Percentiles rank a stretch among this genome's conserved stretches.
Evolutionary conservation across 805 yeast species (phyloP).

Genomic region (Ogataea trehalophila): DNA sequence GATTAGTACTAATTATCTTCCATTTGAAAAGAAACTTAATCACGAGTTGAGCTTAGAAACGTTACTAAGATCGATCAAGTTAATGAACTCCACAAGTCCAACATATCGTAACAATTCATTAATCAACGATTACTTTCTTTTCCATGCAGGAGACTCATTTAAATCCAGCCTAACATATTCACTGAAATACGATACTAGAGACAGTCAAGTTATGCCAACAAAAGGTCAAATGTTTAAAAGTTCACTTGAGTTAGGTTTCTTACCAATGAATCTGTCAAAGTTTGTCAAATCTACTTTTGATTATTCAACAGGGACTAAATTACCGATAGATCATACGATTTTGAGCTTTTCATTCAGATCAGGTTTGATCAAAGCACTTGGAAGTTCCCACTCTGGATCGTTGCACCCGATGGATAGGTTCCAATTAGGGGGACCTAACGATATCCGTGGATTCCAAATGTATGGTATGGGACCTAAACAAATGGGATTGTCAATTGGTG

Average conservation of each 20-base stretch:
- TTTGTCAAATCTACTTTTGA: slow-evolving; percentile 41
- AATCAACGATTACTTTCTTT: slow-evolving; percentile 28
- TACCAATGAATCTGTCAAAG: slow-evolving; percentile 20
- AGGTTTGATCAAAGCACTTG: slow-evolving; percentile 20
- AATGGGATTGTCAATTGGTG: slow-evolving; percentile 46
- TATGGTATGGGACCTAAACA: slow-evolving; percentile 55
- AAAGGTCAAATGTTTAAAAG: slow-evolving; percentile 34
- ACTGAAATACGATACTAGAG: slow-evolving; percentile 40
- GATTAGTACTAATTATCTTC: slow-evolving; percentile 31
- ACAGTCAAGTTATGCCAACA: slow-evolving; percentile 39
- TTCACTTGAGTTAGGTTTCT: slow-evolving; percentile 22
- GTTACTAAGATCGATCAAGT: slow-evolving; percentile 36
- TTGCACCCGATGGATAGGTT: slow-evolving; percentile 47
- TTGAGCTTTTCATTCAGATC: slow-evolving; percentile 21
- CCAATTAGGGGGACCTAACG: slow-evolving; percentile 57
- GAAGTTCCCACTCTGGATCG: slow-evolving; percentile 7
- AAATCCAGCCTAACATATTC: slow-evolving; percentile 41
- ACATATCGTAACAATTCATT: slow-evolving; percentile 27
- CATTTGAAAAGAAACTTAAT: slow-evolving; percentile 28
- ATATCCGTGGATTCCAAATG: slow-evolving; percentile 46
- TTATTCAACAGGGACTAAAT: slow-evolving; percentile 30
- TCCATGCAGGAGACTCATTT: slow-evolving; percentile 41
- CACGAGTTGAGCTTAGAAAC: slow-evolving; percentile 48
- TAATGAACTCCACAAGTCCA: slow-evolving; percentile 15
- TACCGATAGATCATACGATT: slow-evolving; percentile 17